These are phyloP conservation scores for Rhizoclosmatium globosum DNA, from an alignment of 192 early-diverging fungal species.

Conservation along the genomic window DNA sequence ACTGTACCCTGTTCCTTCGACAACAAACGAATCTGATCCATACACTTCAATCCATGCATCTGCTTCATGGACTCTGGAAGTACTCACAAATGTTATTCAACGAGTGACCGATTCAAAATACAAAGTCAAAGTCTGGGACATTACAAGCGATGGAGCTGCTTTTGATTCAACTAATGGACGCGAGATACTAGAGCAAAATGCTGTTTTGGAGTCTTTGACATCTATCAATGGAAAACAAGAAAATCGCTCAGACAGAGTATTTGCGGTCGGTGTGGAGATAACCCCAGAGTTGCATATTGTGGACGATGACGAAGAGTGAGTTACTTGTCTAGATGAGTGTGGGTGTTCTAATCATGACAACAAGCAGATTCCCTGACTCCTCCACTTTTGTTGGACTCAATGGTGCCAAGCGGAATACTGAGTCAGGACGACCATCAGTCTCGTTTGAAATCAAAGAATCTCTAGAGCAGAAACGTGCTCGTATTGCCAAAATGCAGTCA, in stretches of 20 bases:
- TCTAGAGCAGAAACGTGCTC: conserved; percentile 20
- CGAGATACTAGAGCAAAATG: background rate
- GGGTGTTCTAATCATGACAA: background rate
- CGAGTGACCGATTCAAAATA: too few relatives aligned
- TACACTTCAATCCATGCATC: background rate
- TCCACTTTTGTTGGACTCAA: background rate
- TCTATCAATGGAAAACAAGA: background rate
- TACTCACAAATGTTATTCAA: background rate
- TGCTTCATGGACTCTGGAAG: background rate
- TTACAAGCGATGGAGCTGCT: background rate
- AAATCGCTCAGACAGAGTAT: background rate
- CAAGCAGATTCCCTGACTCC: conserved; percentile 2
- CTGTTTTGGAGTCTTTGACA: background rate
- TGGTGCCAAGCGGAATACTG: background rate
- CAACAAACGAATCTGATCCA: background rate
- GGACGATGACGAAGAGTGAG: background rate
- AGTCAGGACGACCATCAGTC: background rate
- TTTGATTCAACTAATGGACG: background rate
- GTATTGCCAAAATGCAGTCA: background rate
- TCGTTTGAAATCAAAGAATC: conserved; percentile 17
- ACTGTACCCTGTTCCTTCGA: background rate
- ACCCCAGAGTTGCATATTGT: background rate
- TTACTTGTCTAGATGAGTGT: background rate
- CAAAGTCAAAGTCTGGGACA: background rate
- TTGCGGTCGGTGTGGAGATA: background rate